A percentile compares a stretch with the other conserved stretches of the same genome.
Evolutionary conservation across 139 green algal species (phyloP).

Genomic region (Chlorella sp.): DNA sequence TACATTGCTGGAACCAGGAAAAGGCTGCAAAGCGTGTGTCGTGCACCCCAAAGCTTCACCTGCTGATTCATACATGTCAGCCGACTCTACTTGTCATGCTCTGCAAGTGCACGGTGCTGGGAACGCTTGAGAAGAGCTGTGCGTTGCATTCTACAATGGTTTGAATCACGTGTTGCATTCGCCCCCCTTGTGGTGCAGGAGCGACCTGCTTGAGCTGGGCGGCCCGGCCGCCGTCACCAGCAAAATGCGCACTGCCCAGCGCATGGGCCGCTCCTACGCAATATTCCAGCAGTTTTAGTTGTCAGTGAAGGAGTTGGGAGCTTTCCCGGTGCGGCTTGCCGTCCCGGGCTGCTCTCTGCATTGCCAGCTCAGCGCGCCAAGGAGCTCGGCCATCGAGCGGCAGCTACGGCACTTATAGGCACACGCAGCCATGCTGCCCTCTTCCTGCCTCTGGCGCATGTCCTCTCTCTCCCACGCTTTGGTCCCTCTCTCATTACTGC

Average conservation of each 20-base stretch:
- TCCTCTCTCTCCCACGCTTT: too few species aligned
- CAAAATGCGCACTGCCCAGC: conserved; percentile 54
- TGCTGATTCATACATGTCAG: background rate
- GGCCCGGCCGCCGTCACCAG: conserved; percentile 34
- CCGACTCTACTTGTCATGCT: background rate
- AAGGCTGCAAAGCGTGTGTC: background rate
- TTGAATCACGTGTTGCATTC: too few species aligned
- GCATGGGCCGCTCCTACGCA: conserved; percentile 72
- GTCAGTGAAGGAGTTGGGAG: background rate
- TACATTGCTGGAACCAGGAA: background rate
- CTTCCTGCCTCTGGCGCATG: too few species aligned
- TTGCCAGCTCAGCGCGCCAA: too few species aligned
- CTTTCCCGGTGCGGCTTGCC: too few species aligned
- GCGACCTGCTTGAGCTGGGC: conserved; percentile 62
- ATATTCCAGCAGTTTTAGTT: conserved; percentile 68
- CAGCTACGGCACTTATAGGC: too few species aligned
- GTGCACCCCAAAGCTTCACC: background rate
- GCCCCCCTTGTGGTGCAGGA: conserved; percentile 13
- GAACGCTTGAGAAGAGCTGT: too few species aligned
- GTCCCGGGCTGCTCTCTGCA: too few species aligned
- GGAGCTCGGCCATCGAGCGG: too few species aligned
- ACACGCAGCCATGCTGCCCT: too few species aligned
- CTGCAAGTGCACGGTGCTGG: background rate
- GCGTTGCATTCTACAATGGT: too few species aligned
- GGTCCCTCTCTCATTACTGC: background rate